Conservation (phyloP, 352 stramenopile genomes). For the Elongisporangium undulatum region DNA sequence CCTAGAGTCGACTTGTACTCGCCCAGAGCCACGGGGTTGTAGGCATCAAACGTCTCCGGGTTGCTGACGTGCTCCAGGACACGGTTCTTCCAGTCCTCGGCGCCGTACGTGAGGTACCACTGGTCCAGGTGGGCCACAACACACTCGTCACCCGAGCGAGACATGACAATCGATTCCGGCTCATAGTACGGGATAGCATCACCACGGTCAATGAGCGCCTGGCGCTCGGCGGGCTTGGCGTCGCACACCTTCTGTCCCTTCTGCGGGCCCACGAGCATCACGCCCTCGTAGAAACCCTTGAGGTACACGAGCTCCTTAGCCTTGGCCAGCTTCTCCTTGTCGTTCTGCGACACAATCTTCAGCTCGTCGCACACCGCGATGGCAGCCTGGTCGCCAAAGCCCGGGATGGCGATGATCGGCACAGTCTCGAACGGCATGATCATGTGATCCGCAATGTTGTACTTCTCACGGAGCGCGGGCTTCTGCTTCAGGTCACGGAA, state of each 20-base stretch:
- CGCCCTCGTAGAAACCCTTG: slow-evolving; percentile 99
- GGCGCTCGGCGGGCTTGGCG: slow-evolving; percentile 95
- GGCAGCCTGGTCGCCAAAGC: slow-evolving; percentile 95
- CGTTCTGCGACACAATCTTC: slow-evolving; percentile 98
- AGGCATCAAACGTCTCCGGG: slow-evolving; percentile 92
- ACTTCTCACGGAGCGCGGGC: slow-evolving; percentile 97
- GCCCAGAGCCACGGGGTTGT: slow-evolving; percentile 90
- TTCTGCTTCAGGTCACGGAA: slow-evolving; percentile 99
- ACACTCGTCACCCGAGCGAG: slow-evolving; percentile 97
- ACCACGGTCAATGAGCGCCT: slow-evolving; percentile 94
- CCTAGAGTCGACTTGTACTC: slow-evolving; percentile 97
- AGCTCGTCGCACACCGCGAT: slow-evolving; percentile 97
- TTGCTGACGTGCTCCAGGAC: slow-evolving; percentile 95
- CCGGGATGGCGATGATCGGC: slow-evolving; percentile 99
- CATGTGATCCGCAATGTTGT: slow-evolving; percentile 97
- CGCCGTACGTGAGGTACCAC: slow-evolving; percentile 99
- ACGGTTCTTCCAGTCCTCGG: slow-evolving; percentile 96
- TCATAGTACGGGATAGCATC: slow-evolving; percentile 98
- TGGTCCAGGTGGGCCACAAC: slow-evolving; percentile 99
- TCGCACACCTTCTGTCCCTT: slow-evolving; percentile 96
- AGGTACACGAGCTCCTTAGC: slow-evolving; percentile 99
- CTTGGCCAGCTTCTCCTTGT: slow-evolving; percentile 98
- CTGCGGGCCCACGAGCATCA: slow-evolving; percentile 97
- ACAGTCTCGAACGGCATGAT: slow-evolving; percentile 98
- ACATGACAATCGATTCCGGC: slow-evolving; percentile 97